Evolutionary conservation across 495 filamentous ascomycete genomes (phyloP).

Genomic region (Penicillium soppii): DNA sequence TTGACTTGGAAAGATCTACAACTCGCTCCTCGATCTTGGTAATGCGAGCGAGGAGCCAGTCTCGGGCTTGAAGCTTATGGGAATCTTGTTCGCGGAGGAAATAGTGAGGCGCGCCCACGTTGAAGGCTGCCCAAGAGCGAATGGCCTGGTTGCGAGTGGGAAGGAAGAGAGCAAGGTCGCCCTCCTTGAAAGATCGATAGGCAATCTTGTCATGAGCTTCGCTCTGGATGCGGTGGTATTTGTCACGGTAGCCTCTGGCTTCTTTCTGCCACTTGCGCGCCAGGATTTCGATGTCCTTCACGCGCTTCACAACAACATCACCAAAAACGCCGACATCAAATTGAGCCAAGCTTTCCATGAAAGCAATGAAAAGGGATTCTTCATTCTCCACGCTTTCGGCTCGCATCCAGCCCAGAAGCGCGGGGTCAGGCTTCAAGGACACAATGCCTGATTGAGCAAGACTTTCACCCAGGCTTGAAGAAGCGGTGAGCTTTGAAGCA

Average conservation of each 20-base stretch:
- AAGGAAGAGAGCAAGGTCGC: slow-evolving; percentile 92
- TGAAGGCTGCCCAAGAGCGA: slow-evolving; percentile 97
- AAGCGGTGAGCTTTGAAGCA: slow-evolving; percentile 62
- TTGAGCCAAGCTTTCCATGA: slow-evolving; percentile 63
- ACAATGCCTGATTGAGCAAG: slow-evolving; percentile 60
- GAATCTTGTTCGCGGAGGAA: slow-evolving; percentile 91
- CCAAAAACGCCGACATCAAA: slow-evolving; percentile 82
- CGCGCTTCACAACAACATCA: slow-evolving; percentile 77
- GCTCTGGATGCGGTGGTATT: slow-evolving; percentile 75
- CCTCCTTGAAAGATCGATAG: slow-evolving; percentile 94
- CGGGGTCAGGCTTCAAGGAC: slow-evolving; percentile 55
- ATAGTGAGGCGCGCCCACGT: slow-evolving; percentile 93
- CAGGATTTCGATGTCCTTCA: slow-evolving; percentile 86
- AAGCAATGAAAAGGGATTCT: slow-evolving; percentile 66
- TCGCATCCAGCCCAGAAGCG: slow-evolving; percentile 76
- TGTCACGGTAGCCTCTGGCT: slow-evolving; percentile 81
- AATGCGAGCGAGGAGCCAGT: slow-evolving; percentile 95
- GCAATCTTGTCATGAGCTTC: slow-evolving; percentile 96
- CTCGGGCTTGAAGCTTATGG: slow-evolving; percentile 76
- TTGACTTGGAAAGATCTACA: slow-evolving; percentile 82
- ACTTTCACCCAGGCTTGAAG: slow-evolving; percentile 57
- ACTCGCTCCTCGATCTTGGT: slow-evolving; percentile 88
- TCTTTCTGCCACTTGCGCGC: slow-evolving; percentile 91
- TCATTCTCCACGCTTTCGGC: slow-evolving; percentile 64
- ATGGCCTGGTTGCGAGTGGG: slow-evolving; percentile 92